These are phyloP conservation scores for Neophaeococcomyces aloes DNA, from an alignment of 2,329 filamentous ascomycete genomes.

Conservation along the genomic window DNA sequence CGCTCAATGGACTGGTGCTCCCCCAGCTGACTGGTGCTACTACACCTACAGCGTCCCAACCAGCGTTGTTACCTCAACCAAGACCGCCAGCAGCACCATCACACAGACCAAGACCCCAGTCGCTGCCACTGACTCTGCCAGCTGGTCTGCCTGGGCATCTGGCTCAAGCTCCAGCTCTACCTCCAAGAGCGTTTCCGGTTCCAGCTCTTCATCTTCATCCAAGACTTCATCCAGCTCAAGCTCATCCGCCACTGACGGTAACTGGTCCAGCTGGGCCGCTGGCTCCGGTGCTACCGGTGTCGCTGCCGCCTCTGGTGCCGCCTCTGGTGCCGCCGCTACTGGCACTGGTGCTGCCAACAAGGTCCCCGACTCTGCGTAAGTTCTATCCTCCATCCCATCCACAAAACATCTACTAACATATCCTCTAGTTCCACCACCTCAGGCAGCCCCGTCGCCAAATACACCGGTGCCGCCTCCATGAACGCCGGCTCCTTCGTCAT, in stretches of 20 bases:
- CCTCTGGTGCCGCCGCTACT: conserved; percentile 9
- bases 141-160: conserved; percentile 3
- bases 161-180: too few relatives aligned
- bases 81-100: too few relatives aligned
- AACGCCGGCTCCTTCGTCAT: conserved; percentile 24
- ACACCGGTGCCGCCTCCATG: conserved; percentile 25
- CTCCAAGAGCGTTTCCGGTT: too few relatives aligned
- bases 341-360: conserved; percentile 14
- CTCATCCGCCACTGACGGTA: too few relatives aligned
- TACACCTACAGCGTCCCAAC: conserved; percentile 12
- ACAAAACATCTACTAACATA: conserved; percentile 10
- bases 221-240: too few relatives aligned
- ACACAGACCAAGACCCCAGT: conserved; percentile 11
- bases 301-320: conserved; percentile 4
- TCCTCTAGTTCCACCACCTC: conserved; percentile 9
- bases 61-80: conserved; percentile 5
- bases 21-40: conserved; percentile 14
- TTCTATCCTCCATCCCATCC: not conserved
- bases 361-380: conserved; percentile 59
- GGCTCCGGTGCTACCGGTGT: conserved; percentile 6
- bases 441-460: conserved; percentile 19
- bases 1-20: conserved; percentile 12
- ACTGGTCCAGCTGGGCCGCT: conserved; percentile 9
- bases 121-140: conserved; percentile 4
- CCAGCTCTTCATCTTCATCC: too few relatives aligned